phyloP scores from a whole-genome alignment of 768 basidiomycete species.

The Suillus subalutaceus region DNA sequence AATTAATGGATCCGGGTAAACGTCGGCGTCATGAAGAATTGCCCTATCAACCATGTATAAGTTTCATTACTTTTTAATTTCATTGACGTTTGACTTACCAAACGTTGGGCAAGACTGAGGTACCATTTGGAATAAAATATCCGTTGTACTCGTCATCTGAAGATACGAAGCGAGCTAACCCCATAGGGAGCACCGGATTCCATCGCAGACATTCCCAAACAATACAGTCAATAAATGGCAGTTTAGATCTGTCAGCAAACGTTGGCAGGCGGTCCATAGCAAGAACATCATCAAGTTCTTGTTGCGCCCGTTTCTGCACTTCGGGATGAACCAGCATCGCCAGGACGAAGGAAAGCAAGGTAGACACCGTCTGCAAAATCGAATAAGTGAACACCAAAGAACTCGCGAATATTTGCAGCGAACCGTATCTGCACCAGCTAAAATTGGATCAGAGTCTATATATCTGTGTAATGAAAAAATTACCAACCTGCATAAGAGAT shows the following conservation, averaged over 20 bases:
- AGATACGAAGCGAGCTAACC: slow-evolving; percentile 23
- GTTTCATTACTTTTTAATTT: slow-evolving; percentile 15
- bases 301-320: slow-evolving; percentile 50
- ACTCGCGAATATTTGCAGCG: slow-evolving; percentile 24
- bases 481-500: slow-evolving; percentile 49
- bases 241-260: slow-evolving; percentile 43
- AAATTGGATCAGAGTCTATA: slow-evolving; percentile 13
- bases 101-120: slow-evolving; percentile 49
- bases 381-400: slow-evolving; percentile 23
- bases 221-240: slow-evolving; percentile 42
- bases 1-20: slow-evolving; percentile 42
- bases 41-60: slow-evolving; percentile 35
- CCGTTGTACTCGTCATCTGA: slow-evolving; percentile 50
- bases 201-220: slow-evolving; percentile 42
- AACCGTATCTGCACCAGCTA: slow-evolving; percentile 31
- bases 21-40: slow-evolving; percentile 41
- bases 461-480: background rate
- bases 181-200: slow-evolving; percentile 41
- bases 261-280: slow-evolving; percentile 49
- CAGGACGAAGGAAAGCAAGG: slow-evolving; percentile 52
- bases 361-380: slow-evolving; percentile 47
- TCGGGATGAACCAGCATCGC: slow-evolving; percentile 58
- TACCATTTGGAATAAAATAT: slow-evolving; percentile 47
- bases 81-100: slow-evolving; percentile 37
- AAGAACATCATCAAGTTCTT: slow-evolving; percentile 52